Base-by-base conservation (phyloP, 73 alveolate species). In the Breviolum minutum region DNA sequence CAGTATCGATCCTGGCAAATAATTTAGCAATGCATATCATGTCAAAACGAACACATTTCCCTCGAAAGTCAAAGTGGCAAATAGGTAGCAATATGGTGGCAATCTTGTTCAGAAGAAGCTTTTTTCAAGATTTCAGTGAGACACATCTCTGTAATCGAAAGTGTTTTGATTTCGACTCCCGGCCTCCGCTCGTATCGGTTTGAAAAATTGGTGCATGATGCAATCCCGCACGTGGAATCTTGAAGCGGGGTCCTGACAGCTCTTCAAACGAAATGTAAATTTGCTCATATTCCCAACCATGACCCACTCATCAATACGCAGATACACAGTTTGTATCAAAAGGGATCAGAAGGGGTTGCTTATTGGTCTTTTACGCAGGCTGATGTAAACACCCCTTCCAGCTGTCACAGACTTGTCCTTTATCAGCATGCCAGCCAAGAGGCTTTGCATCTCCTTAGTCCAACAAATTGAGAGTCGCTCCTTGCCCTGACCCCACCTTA, bases 371-470 rank as follows among this genome's bases (percentile, higher is more conserved):
- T 40, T 40, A 26, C 10, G 62, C 54, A 29, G 19, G 19, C 87
- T 20, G n/a, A n/a, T 40, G 0, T 3, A 40, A 40, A 40, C 54
- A 40, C 54, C 54, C 54, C 54, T 40, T 40, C 54, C 54, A 40
- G 54, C 54, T 40, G 54, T 40, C 54, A 40, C 54, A 40, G 54
- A 40, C 54, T 40, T 40, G 80, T 69, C 98, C 98, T 92, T 92
- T 10, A 26, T 60, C 98, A 92, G 66, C 81, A 76, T 92, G 91
- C 91, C 98, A 6, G 7, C 48, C 90, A 92, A 32, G 19, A 92
- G 84, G 70, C 66, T 13, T 48, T 63, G 69, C 98, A 92, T 73
- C 40, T 70, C 97, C 97, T 91, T 70, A n/a, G 77, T 17, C 24
- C 12, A 11, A 40, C 54, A 40, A 40, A 40, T 40, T 40, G 54